Percentiles rank a stretch among this genome's conserved stretches.
Conservation (phyloP, 768 basidiomycete genomes). For the Flagelloscypha sp. region DNA sequence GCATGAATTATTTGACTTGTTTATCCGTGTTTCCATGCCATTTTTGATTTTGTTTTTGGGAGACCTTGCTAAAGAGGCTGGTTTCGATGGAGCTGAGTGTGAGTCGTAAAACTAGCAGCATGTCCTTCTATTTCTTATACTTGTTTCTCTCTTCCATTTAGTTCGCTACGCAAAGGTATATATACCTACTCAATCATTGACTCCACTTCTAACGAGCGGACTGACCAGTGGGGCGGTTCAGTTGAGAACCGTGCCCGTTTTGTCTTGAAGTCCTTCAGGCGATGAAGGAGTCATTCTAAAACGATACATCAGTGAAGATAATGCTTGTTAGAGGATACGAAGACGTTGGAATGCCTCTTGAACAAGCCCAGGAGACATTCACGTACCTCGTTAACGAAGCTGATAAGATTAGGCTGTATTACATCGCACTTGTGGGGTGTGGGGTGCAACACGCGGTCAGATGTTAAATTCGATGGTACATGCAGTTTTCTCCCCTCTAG, state of each 20-base stretch:
- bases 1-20: too few relatives aligned
- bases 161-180: slow-evolving; percentile 25
- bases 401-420: slow-evolving; percentile 16
- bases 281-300: slow-evolving; percentile 23
- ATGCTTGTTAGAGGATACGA: slow-evolving; percentile 26
- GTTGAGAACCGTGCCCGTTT: slow-evolving; percentile 35
- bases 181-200: slow-evolving; percentile 29
- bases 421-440: slow-evolving; percentile 18
- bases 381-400: slow-evolving; percentile 18
- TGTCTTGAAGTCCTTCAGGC: slow-evolving; percentile 26
- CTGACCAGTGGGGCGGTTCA: slow-evolving; percentile 37
- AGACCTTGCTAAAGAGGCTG: slow-evolving; percentile 28
- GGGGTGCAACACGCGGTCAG: slow-evolving; percentile 3
- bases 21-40: too few relatives aligned
- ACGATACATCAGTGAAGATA: slow-evolving; percentile 21
- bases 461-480: slow-evolving; percentile 18
- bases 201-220: slow-evolving; percentile 25
- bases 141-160: neutral
- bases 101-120: slow-evolving; percentile 5
- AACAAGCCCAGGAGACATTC: slow-evolving; percentile 20
- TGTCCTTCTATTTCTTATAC: slow-evolving; percentile 4
- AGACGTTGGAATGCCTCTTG: slow-evolving; percentile 22
- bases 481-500: too few relatives aligned
- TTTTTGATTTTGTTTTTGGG: too few relatives aligned
- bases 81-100: slow-evolving; percentile 31